These are phyloP conservation scores for Metschnikowia aberdeeniae DNA, from an alignment of 805 yeast genomes.

Conservation along the genomic window DNA sequence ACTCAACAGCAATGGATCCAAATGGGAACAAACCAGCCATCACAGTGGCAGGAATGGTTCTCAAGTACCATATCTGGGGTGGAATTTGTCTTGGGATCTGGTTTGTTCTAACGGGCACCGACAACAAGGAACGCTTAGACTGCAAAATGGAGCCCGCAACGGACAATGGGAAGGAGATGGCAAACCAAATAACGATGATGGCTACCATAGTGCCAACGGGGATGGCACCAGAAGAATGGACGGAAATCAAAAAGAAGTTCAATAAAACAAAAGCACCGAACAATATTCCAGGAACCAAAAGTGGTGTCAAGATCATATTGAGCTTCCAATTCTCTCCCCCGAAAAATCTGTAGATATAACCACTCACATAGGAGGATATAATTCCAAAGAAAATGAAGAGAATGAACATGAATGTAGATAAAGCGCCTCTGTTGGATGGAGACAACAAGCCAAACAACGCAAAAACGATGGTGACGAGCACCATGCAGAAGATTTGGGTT, in stretches of 20 bases:
- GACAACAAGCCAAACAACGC: constrained; percentile 88
- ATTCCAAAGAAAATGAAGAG: constrained; percentile 77
- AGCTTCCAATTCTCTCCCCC: constrained; percentile 90
- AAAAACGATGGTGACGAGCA: constrained; percentile 65
- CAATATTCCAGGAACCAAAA: constrained; percentile 76
- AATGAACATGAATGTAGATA: constrained; percentile 85
- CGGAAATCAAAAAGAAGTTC: constrained; percentile 78
- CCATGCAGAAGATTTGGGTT: constrained; percentile 74
- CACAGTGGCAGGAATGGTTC: constrained; percentile 60
- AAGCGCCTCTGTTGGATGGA: constrained; percentile 91
- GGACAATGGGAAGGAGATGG: constrained; percentile 80
- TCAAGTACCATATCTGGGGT: constrained; percentile 78
- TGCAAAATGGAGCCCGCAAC: constrained; percentile 79
- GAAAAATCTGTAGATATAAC: constrained; percentile 79
- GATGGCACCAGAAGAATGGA: constrained; percentile 86
- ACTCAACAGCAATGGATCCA: constrained; percentile 90
- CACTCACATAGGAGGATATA: constrained; percentile 84
- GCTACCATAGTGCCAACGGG: constrained; percentile 88
- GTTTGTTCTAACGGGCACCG: constrained; percentile 83
- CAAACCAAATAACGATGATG: constrained; percentile 77
- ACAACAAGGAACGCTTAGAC: constrained; percentile 52
- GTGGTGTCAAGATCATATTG: constrained; percentile 78
- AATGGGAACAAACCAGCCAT: constrained; percentile 91
- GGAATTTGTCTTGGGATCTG: constrained; percentile 98
- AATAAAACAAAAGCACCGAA: constrained; percentile 61